A percentile compares a stretch with the other conserved stretches of the same genome.
phyloP scores from a whole-genome alignment of 176 grass and related monocot species.

The Hordeum marinum region DNA sequence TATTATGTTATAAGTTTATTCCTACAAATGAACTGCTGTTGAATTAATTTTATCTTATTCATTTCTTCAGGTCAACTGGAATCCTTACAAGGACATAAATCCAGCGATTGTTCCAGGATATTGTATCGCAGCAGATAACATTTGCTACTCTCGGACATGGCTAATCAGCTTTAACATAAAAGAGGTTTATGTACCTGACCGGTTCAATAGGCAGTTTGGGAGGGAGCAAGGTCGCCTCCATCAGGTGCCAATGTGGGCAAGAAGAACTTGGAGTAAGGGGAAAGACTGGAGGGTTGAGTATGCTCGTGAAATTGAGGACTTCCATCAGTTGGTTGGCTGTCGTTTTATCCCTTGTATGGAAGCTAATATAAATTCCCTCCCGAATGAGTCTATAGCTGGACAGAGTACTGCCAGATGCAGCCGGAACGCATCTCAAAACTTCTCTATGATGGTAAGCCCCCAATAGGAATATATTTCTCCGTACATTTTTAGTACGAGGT shows the following conservation, averaged over 20 bases:
- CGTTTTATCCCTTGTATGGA: constrained; percentile 34
- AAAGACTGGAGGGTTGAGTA: constrained; percentile 61
- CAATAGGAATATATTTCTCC: background rate
- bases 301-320: constrained; percentile 59
- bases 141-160: constrained; percentile 48
- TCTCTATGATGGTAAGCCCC: constrained; percentile 38
- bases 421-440: constrained; percentile 24
- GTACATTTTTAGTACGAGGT: background rate
- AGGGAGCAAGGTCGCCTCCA: constrained; percentile 46
- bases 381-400: constrained; percentile 1
- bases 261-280: constrained; percentile 53
- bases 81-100: constrained; percentile 59
- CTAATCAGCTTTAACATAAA: constrained; percentile 67
- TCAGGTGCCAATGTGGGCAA: constrained; percentile 52
- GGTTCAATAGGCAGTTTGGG: constrained; percentile 57
- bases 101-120: constrained; percentile 49
- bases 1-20: constrained; percentile 11
- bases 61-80: constrained; percentile 54
- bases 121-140: constrained; percentile 55
- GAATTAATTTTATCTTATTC: constrained; percentile 15
- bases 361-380: constrained; percentile 32
- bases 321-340: constrained; percentile 56
- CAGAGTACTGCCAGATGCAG: constrained; percentile 7
- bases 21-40: background rate
- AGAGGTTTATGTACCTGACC: constrained; percentile 57